phyloP scores from a whole-genome alignment of 2,329 filamentous ascomycete species.

The Clathrospora elynae region DNA sequence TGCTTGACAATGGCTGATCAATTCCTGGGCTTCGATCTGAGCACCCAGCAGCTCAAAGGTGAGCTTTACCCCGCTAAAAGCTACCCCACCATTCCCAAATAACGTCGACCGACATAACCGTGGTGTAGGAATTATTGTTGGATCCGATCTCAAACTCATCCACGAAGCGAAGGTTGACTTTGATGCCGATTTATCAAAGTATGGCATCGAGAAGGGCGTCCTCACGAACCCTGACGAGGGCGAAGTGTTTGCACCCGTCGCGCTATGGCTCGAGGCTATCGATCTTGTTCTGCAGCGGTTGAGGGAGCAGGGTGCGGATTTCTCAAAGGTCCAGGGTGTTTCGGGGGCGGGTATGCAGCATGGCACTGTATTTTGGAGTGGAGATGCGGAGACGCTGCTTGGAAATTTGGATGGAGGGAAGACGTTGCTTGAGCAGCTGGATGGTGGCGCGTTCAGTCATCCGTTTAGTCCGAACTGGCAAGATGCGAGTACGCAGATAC shows the following conservation, averaged over 20 bases:
- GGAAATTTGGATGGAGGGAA: slow-evolving; percentile 63
- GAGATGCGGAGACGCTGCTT: slow-evolving; percentile 69
- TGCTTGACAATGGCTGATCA: slow-evolving; percentile 55
- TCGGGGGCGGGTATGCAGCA: slow-evolving; percentile 97
- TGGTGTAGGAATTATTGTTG: slow-evolving; percentile 74
- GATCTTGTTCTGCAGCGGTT: slow-evolving; percentile 82
- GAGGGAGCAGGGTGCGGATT: slow-evolving; percentile 70
- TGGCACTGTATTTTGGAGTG: slow-evolving; percentile 92
- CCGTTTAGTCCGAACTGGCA: slow-evolving; percentile 96
- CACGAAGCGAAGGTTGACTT: slow-evolving; percentile 94
- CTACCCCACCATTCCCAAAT: slow-evolving; percentile 36
- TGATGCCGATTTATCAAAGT: slow-evolving; percentile 75
- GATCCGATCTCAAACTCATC: slow-evolving; percentile 77
- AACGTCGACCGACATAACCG: slow-evolving; percentile 21
- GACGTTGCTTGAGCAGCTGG: slow-evolving; percentile 73
- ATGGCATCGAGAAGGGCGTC: slow-evolving; percentile 84
- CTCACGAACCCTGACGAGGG: slow-evolving; percentile 78
- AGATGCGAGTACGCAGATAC: slow-evolving; percentile 88
- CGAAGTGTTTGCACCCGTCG: slow-evolving; percentile 91
- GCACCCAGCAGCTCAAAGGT: slow-evolving; percentile 96
- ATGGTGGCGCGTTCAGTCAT: slow-evolving; percentile 71
- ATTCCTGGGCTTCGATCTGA: slow-evolving; percentile 93
- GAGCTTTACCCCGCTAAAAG: slow-evolving; percentile 34
- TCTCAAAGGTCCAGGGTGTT: slow-evolving; percentile 76
- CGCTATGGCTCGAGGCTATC: slow-evolving; percentile 91